Percentiles rank a stretch among this genome's conserved stretches.
These are phyloP conservation scores for Claviceps digitariae DNA, from an alignment of 2,329 filamentous ascomycete genomes.

Conservation along the genomic window DNA sequence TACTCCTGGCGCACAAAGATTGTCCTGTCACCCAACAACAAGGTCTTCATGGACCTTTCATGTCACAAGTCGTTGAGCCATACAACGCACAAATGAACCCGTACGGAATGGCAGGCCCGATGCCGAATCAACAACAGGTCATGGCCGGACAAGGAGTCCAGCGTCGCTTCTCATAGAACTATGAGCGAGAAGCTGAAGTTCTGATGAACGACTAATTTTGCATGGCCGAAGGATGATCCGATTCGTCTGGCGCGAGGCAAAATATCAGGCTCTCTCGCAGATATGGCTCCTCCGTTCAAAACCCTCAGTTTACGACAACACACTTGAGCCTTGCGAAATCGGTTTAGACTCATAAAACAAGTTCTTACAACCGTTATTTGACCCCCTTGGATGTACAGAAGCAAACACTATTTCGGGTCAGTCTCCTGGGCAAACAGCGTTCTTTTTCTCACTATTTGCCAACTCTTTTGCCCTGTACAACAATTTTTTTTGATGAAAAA, in stretches of 20 bases:
- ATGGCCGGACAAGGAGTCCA: constrained; percentile 42
- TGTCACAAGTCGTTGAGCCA: constrained; percentile 42
- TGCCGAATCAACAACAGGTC: constrained; percentile 36
- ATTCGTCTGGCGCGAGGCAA: not conserved
- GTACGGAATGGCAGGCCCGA: constrained; percentile 42
- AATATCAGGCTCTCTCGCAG: not conserved
- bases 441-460: not conserved
- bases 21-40: constrained; percentile 87
- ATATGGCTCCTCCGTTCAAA: not conserved
- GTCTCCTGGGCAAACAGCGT: not conserved
- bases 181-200: constrained; percentile 3
- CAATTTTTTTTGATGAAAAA: constrained; percentile 12
- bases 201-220: not conserved
- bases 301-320: not conserved
- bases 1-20: constrained; percentile 89
- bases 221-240: too few relatives aligned
- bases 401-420: not conserved
- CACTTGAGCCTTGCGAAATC: not conserved
- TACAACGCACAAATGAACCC: constrained; percentile 44
- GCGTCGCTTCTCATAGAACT: constrained; percentile 42
- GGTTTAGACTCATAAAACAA: not conserved
- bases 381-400: not conserved
- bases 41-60: constrained; percentile 41
- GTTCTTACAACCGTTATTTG: not conserved
- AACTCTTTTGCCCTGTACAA: constrained; percentile 16